A percentile compares a stretch with the other conserved stretches of the same genome.
phyloP scores from a whole-genome alignment of 2,329 filamentous ascomycete genomes.

The Aspergillus pseudotamarii region DNA sequence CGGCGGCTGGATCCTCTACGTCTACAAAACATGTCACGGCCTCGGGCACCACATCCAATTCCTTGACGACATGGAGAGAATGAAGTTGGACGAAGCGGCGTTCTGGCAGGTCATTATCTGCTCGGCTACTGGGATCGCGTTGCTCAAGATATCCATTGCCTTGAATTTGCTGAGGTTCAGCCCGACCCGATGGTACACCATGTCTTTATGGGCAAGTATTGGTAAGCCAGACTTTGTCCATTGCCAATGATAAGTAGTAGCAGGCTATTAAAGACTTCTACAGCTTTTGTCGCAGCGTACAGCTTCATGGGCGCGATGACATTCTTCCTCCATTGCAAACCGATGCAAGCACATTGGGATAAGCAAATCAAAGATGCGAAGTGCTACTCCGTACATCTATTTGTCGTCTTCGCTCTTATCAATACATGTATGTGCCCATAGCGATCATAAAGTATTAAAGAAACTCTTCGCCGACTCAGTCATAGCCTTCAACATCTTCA shows the following conservation, averaged over 20 bases:
- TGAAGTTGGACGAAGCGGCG: background rate
- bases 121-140: conserved; percentile 1
- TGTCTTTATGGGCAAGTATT: conserved; percentile 3
- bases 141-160: conserved; percentile 7
- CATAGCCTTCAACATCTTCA: conserved; percentile 9
- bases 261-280: background rate
- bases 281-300: background rate
- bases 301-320: conserved; percentile 6
- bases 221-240: background rate
- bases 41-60: conserved; percentile 5
- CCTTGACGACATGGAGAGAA: background rate
- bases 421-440: conserved; percentile 1
- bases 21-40: conserved; percentile 7
- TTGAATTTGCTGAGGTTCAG: conserved; percentile 7
- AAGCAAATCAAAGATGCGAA: conserved; percentile 2
- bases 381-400: conserved; percentile 1
- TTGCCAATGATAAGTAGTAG: background rate
- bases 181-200: conserved; percentile 2
- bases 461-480: background rate
- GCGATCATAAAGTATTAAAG: background rate
- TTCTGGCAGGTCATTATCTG: conserved; percentile 10
- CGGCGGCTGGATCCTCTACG: conserved; percentile 6
- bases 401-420: conserved; percentile 1
- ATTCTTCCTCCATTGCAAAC: conserved; percentile 5
- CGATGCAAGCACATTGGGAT: conserved; percentile 7